Conservation (phyloP, 768 basidiomycete genomes). For the Tubosaeta sp. region DNA sequence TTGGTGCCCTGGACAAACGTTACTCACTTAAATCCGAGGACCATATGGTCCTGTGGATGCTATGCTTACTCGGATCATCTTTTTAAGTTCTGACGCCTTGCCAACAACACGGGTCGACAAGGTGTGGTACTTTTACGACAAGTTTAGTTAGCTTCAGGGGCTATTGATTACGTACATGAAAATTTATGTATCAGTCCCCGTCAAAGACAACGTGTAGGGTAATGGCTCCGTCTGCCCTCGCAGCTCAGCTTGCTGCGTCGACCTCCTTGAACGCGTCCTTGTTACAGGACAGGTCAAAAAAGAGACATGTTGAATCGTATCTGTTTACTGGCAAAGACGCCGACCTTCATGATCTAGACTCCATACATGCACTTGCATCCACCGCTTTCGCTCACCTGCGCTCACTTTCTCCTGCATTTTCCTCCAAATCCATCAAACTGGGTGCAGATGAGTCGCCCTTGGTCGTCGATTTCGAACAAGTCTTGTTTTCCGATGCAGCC, state of each 20-base stretch:
- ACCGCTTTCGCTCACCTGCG: constrained; percentile 76
- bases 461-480: constrained; percentile 52
- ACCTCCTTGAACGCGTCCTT: constrained; percentile 76
- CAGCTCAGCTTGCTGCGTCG: constrained; percentile 72
- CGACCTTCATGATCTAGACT: constrained; percentile 81
- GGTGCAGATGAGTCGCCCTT: constrained; percentile 16
- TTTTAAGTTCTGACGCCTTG: too few relatives aligned
- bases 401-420: constrained; percentile 53
- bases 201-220: not conserved
- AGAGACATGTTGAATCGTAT: constrained; percentile 73
- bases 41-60: too few relatives aligned
- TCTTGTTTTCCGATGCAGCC: constrained; percentile 76
- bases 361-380: constrained; percentile 73
- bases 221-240: constrained; percentile 66
- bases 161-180: constrained; percentile 7
- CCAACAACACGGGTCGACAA: too few relatives aligned
- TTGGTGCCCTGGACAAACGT: too few relatives aligned
- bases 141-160: not conserved
- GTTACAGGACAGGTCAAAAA: constrained; percentile 56
- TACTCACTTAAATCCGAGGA: too few relatives aligned
- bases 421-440: constrained; percentile 9
- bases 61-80: too few relatives aligned
- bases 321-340: constrained; percentile 83
- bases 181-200: not conserved
- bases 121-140: too few relatives aligned